Conservation (phyloP, 768 basidiomycete genomes). For the Harrya chromipes region DNA sequence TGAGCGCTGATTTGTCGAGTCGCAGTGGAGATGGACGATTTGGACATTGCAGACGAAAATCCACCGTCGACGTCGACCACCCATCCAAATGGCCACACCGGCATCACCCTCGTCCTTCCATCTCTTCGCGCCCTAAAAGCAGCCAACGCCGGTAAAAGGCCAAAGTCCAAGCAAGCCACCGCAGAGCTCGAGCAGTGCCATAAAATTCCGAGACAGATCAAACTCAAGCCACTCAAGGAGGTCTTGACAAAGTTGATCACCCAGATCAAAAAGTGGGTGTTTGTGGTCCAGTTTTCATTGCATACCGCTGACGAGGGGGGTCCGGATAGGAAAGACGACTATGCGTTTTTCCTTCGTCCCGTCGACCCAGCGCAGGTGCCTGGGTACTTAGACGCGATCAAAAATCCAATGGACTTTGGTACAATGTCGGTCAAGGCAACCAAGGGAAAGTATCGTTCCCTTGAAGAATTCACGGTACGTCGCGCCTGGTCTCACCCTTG, state of each 20-base stretch:
- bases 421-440: conserved; percentile 80
- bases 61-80: conserved; percentile 29
- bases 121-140: conserved; percentile 62
- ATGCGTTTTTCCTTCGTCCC: conserved; percentile 75
- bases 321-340: conserved; percentile 70
- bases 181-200: conserved; percentile 24
- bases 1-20: conserved; percentile 4
- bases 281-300: not conserved
- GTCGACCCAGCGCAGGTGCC: conserved; percentile 60
- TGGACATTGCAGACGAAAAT: conserved; percentile 30
- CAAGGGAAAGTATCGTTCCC: conserved; percentile 69
- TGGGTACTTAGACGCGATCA: conserved; percentile 66
- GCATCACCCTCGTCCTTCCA: conserved; percentile 64
- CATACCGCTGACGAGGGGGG: conserved; percentile 6
- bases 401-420: conserved; percentile 89
- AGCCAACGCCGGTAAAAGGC: conserved; percentile 50
- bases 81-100: conserved; percentile 35
- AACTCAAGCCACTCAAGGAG: conserved; percentile 78
- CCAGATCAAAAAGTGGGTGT: conserved; percentile 70
- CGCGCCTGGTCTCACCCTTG: not conserved
- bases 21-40: conserved; percentile 32
- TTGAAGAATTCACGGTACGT: conserved; percentile 77
- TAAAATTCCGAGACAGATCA: conserved; percentile 53
- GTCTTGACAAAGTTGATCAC: conserved; percentile 61
- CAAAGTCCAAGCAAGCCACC: conserved; percentile 33